Conservation (phyloP, 1,284 basidiomycete species). For the Cryptococcus sp. region DNA sequence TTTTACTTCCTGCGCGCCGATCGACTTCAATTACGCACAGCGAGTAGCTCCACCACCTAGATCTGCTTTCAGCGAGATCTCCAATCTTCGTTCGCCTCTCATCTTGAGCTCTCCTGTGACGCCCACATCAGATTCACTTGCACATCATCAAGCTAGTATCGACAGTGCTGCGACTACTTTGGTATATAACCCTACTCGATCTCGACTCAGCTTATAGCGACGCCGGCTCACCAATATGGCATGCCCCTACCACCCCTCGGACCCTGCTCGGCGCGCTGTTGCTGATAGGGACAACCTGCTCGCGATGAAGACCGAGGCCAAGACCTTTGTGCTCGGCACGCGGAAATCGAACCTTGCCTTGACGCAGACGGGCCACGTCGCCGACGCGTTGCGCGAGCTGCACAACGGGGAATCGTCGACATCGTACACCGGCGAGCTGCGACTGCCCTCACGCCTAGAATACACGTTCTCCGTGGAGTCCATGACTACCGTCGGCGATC, state of each 20-base stretch:
- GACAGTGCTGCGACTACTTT: too few species aligned
- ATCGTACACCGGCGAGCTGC: neutral
- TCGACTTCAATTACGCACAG: too few species aligned
- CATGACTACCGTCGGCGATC: constrained; percentile 90
- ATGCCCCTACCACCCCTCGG: constrained; percentile 18
- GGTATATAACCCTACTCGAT: too few species aligned
- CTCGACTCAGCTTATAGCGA: too few species aligned
- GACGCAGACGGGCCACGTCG: constrained; percentile 78
- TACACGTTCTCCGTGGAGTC: constrained; percentile 70
- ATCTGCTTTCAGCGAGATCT: too few species aligned
- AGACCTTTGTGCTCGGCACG: constrained; percentile 68
- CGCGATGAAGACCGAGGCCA: constrained; percentile 21
- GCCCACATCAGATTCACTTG: too few species aligned
- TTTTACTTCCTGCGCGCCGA: too few species aligned
- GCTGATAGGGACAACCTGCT: constrained; percentile 18
- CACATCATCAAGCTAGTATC: too few species aligned
- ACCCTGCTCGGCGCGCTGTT: constrained; percentile 10
- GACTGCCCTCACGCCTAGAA: neutral
- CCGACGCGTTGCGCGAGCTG: constrained; percentile 60
- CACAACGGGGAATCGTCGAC: constrained; percentile 30
- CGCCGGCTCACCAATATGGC: constrained; percentile 13
- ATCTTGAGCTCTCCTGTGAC: too few species aligned
- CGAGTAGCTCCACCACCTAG: too few species aligned
- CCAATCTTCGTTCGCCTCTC: too few species aligned
- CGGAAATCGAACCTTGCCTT: constrained; percentile 81